These are phyloP conservation scores for Aspergillus pseudoterreus DNA, from an alignment of 2,329 filamentous ascomycete species.

Conservation along the genomic window DNA sequence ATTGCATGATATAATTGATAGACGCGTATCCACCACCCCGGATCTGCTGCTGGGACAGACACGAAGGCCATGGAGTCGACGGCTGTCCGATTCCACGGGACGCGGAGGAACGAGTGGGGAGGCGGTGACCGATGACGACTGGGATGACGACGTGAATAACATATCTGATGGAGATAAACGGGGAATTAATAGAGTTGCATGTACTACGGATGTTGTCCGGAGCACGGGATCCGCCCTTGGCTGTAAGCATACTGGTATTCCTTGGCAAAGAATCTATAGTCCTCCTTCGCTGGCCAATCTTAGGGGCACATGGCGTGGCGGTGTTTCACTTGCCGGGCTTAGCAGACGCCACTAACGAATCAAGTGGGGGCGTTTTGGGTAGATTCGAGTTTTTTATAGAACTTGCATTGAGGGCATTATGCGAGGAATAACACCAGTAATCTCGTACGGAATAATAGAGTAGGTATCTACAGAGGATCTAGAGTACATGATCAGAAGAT, in stretches of 20 bases:
- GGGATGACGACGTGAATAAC: neutral
- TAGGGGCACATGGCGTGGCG: neutral
- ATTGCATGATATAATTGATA: slow-evolving; percentile 3
- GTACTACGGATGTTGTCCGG: no score
- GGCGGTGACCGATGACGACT: neutral
- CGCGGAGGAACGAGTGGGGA: neutral
- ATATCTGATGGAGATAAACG: no score
- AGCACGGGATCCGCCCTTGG: no score
- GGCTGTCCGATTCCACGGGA: neutral
- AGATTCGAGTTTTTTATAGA: neutral
- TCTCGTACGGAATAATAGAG: no score
- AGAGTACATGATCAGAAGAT: no score
- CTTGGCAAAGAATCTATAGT: no score
- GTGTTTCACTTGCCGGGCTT: neutral
- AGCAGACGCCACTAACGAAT: neutral
- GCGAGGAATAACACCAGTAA: no score
- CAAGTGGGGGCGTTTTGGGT: neutral
- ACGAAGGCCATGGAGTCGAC: neutral
- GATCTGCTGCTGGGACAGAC: no score
- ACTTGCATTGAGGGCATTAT: no score
- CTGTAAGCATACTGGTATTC: no score
- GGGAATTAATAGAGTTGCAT: no score
- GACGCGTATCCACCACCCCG: neutral
- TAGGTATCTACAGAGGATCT: no score
- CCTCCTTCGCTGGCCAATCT: neutral